phyloP scores from a whole-genome alignment of 169 alveolate species.

The Besnoitia besnoiti region DNA sequence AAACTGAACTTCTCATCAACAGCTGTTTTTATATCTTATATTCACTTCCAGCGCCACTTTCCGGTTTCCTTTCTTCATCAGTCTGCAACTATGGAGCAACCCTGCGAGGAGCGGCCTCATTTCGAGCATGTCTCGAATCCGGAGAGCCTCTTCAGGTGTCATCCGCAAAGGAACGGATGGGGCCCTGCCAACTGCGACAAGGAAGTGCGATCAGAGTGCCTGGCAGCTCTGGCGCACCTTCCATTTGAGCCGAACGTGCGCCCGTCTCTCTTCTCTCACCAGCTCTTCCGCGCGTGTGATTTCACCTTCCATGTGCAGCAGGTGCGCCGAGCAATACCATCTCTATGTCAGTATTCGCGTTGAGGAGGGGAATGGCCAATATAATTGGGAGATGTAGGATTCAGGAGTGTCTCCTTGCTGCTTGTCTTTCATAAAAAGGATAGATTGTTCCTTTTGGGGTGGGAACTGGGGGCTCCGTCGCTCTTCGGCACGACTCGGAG shows the following conservation, averaged over 20 bases:
- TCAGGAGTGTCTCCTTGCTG: no score
- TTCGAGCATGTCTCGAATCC: neutral
- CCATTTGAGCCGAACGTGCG: conserved; percentile 57
- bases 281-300: conserved; percentile 55
- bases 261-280: conserved; percentile 61
- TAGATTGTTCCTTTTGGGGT: no score
- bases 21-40: no score
- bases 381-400: no score
- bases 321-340: neutral
- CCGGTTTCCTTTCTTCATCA: neutral
- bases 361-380: no score
- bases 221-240: conserved; percentile 41
- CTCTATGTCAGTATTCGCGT: no score
- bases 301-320: conserved; percentile 51
- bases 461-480: no score
- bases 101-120: neutral
- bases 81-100: neutral
- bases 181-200: conserved; percentile 26
- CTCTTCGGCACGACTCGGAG: no score
- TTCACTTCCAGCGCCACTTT: neutral
- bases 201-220: neutral
- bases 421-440: no score
- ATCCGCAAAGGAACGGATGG: conserved; percentile 1
- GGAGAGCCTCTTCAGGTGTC: neutral
- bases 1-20: no score